These are phyloP conservation scores for Verbascum thapsus DNA, from an alignment of 257 asterid genomes.

Conservation along the genomic window DNA sequence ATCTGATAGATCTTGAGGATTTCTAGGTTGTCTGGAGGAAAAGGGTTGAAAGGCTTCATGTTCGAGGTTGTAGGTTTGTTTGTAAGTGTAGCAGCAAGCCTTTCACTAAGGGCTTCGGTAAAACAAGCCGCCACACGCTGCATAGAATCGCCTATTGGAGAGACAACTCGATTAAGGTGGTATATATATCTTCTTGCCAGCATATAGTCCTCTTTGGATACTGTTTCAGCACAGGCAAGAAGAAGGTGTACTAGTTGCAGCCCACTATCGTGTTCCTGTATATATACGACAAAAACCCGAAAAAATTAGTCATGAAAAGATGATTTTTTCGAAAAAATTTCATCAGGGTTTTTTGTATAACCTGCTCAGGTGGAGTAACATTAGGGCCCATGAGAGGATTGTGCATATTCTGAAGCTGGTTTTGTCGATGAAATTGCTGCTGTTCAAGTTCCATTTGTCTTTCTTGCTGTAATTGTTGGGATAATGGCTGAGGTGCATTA, in stretches of 20 bases:
- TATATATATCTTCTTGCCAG: conserved; percentile 69
- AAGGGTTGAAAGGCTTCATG: conserved; percentile 55
- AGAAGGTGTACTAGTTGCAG: conserved; percentile 81
- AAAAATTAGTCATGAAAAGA: not conserved
- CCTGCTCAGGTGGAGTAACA: conserved; percentile 63
- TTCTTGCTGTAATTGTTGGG: too few relatives aligned
- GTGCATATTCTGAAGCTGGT: conserved; percentile 40
- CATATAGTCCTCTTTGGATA: conserved; percentile 81
- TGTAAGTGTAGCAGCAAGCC: conserved; percentile 60
- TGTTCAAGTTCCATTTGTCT: not conserved
- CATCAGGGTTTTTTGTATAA: not conserved
- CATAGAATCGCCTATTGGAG: conserved; percentile 81
- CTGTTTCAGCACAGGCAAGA: conserved; percentile 85
- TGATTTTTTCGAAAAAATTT: not conserved
- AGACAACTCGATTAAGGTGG: conserved; percentile 70
- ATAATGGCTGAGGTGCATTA: too few relatives aligned
- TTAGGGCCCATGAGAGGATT: conserved; percentile 57
- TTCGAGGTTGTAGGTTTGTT: conserved; percentile 53
- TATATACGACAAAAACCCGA: not conserved
- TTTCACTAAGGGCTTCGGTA: conserved; percentile 68
- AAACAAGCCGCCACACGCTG: conserved; percentile 84
- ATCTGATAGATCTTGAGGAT: conserved; percentile 83
- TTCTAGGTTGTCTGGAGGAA: conserved; percentile 71
- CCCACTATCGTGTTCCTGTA: conserved; percentile 75
- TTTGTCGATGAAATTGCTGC: conserved; percentile 36